Evolutionary conservation across 805 yeast species (phyloP), one percentile per base, ranked within the genome.

Genomic region (Hanseniaspora lachancei): DNA sequence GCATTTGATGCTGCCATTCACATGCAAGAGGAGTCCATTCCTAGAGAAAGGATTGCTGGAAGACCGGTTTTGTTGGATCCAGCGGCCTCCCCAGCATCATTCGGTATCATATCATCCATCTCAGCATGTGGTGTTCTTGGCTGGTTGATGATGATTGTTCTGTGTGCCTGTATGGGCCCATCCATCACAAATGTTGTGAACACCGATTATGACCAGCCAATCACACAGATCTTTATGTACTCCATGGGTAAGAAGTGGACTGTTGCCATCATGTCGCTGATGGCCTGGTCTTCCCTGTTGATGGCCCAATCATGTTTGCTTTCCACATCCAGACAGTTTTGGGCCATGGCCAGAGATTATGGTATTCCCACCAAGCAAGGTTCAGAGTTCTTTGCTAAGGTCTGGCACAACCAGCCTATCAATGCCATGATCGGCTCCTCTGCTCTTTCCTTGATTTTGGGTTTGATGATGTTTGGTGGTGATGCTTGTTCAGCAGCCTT

Each of bases 281-380:
- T 80, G 64, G 75, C 80, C 10, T 64, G 74, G 58, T 79, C 84
- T 23, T 86, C 81, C 64, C 80, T 77, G 66, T 68, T 81, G 54
- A 82, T 82, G 86, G 63, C 62, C 20, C 62, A 61, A 15, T 60
- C 63, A 2, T 58, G 60, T 38, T 58, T 60, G 38, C 35, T 60
- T 2, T 61, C 63, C 32, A 59, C 59, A 41, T 79, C 85, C 2
- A 75, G 88, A 66, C 87, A 81, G 66, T 73, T 80, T 55, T 82
- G 84, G 80, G 86, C 87, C 3, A 81, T 81, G 68, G 82, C 86
- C 27, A 77, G 89, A 70, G 89, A 83, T 66, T 81, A 80, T 58
- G 87, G 87, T 35, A 72, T 82, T 58, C 89, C 89, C 23, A 86
- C 86, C 20, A 55, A 55, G 40, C 5, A 39, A 7, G 72, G 80